These are phyloP conservation scores for Fusarium newnesense DNA, from an alignment of 2,329 filamentous ascomycete species.

Conservation along the genomic window DNA sequence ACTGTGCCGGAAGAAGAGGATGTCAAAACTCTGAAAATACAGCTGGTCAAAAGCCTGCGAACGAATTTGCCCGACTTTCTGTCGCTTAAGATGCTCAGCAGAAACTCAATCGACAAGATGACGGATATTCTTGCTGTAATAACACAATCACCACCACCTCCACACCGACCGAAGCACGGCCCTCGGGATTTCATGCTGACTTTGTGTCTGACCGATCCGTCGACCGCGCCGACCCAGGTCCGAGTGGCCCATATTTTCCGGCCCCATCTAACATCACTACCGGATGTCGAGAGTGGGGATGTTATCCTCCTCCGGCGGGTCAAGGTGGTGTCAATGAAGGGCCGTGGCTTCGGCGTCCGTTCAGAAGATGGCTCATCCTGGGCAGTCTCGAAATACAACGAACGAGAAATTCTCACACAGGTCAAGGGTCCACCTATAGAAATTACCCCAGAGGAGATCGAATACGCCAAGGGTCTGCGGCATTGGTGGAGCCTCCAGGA, in stretches of 20 bases:
- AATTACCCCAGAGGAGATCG: conserved; percentile 60
- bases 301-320: conserved; percentile 68
- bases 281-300: conserved; percentile 65
- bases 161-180: conserved; percentile 65
- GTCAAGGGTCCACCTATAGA: conserved; percentile 71
- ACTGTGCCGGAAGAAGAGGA: conserved; percentile 42
- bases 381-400: conserved; percentile 66
- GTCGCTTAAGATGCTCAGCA: conserved; percentile 62
- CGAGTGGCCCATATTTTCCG: conserved; percentile 68
- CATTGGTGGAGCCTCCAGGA: conserved; percentile 63
- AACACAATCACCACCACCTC: conserved; percentile 60
- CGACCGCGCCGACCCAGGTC: conserved; percentile 60
- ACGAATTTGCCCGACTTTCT: conserved; percentile 64
- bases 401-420: conserved; percentile 57
- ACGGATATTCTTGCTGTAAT: conserved; percentile 67
- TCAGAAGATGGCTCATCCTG: conserved; percentile 68
- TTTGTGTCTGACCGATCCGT: conserved; percentile 67
- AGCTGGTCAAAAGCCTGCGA: conserved; percentile 59
- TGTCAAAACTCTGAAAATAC: conserved; percentile 54
- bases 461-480: conserved; percentile 60
- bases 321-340: conserved; percentile 62
- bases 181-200: conserved; percentile 69
- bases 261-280: conserved; percentile 66
- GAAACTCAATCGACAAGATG: conserved; percentile 59
- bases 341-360: conserved; percentile 65